These are phyloP conservation scores for Scenedesmus sp. DNA, from an alignment of 163 green algal species.

Conservation along the genomic window DNA sequence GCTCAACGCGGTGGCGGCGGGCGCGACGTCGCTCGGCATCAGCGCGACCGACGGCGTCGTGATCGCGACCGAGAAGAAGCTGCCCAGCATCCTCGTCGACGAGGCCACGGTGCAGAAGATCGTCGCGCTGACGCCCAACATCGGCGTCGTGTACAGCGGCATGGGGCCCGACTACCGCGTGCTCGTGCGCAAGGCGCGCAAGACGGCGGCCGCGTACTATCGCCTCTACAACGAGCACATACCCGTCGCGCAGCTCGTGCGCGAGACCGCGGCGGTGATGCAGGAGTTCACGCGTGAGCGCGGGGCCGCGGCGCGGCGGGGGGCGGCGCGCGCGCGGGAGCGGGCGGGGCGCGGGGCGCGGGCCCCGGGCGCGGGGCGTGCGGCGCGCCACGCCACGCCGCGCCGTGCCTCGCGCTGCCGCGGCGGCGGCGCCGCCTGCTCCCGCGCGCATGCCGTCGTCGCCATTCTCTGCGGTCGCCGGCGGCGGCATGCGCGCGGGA, in stretches of 20 bases:
- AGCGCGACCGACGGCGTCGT: slow-evolving; percentile 97
- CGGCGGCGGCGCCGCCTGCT: too few relatives aligned
- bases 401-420: too few relatives aligned
- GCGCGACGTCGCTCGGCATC: slow-evolving; percentile 97
- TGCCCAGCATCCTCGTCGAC: slow-evolving; percentile 89
- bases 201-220: slow-evolving; percentile 90
- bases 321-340: too few relatives aligned
- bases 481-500: too few relatives aligned
- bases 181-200: slow-evolving; percentile 94
- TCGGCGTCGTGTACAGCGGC: slow-evolving; percentile 95
- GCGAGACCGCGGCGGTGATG: slow-evolving; percentile 99
- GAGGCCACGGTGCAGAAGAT: slow-evolving; percentile 97
- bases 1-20: slow-evolving; percentile 92
- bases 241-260: slow-evolving; percentile 95
- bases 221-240: slow-evolving; percentile 97
- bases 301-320: too few relatives aligned
- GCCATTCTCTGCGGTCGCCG: background rate
- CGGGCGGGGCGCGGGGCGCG: too few relatives aligned
- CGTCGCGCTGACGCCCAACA: slow-evolving; percentile 88
- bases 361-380: too few relatives aligned
- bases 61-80: slow-evolving; percentile 99
- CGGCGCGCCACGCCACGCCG: too few relatives aligned
- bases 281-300: slow-evolving; percentile 98
- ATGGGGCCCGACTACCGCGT: slow-evolving; percentile 98
- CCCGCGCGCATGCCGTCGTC: background rate